Evolutionary conservation across 257 asterid species (phyloP), one percentile per base, ranked within the genome.

Genomic region (Sherardia arvensis): DNA sequence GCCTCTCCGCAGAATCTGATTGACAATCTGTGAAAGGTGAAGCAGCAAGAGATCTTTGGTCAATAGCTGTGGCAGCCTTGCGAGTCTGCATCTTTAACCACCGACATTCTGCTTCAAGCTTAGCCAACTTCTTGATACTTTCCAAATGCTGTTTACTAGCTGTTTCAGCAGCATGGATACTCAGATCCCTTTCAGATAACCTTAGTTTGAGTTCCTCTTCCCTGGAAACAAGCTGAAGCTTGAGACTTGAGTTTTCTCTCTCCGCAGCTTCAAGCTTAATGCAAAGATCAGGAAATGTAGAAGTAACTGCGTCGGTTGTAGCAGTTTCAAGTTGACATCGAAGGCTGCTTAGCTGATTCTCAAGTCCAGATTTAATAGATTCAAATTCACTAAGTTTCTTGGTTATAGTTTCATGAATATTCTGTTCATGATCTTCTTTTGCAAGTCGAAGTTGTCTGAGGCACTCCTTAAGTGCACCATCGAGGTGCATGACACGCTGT

Each of bases 391-490:
- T 45, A 57, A 62, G 67, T 74, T 68, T 80, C 66, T 73, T 62
- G 60, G 79, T 40, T 54, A 86, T 64, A 15, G 80, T 83, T 20
- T 78, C 78, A 18, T 66, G 64, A 38, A 87, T 75, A 64, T 78
- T 83, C 69, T 83, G 81, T 69, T 85, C 95, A 64, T 87, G 91
- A 49, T 92, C 89, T 74, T 91, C 93, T 71, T 89, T 79, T 51
- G 87, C 83, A 70, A 79, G 94, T 33, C 97, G 87, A 69, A 87
- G 92, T 69, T 89, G 96, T 79, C 96, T 83, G 75, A 92, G 65
- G 67, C 96, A 88, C 80, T 91, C 95, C 78, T 86, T 91, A 22
- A 91, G 94, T 54, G 98, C 96, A 71, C 85, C 93, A 54, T 92
- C 99, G 30, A 91, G 90, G 64, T 86, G 90, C 12, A 70, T 74